Percentiles rank a stretch among this genome's conserved stretches.
phyloP scores from a whole-genome alignment of 169 alveolate species.

The Plasmodium gaboni region DNA sequence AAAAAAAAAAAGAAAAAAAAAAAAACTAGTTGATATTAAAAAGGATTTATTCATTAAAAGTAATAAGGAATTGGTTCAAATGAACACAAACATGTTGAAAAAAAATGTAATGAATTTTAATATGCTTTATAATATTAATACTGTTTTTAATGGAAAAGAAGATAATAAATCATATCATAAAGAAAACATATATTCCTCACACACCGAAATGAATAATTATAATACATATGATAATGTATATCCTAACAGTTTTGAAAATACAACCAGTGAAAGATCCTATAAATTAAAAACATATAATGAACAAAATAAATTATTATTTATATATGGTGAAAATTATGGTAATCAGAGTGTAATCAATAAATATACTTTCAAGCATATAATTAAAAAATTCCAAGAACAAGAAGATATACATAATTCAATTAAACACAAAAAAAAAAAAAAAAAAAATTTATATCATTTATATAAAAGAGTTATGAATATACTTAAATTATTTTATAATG shows the following conservation, averaged over 20 bases:
- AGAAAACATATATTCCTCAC: not conserved
- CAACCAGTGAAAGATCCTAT: not conserved
- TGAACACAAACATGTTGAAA: constrained; percentile 12
- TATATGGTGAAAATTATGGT: constrained; percentile 65
- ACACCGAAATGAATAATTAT: not conserved
- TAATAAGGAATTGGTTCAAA: constrained; percentile 28
- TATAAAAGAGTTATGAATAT: constrained; percentile 61
- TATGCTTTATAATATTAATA: constrained; percentile 20
- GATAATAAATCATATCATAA: not conserved
- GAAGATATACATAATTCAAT: too few species aligned
- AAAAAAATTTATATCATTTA: constrained; percentile 22
- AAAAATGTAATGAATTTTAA: constrained; percentile 18
- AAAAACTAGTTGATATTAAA: constrained; percentile 9
- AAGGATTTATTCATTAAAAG: constrained; percentile 34
- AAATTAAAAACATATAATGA: not conserved
- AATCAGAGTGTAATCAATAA: constrained; percentile 40
- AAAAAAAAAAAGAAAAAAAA: constrained; percentile 14
- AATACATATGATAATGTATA: not conserved
- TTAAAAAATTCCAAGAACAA: constrained; percentile 7
- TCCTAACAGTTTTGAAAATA: constrained; percentile 3
- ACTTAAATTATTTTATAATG: constrained; percentile 65
- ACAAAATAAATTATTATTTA: constrained; percentile 47
- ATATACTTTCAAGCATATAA: constrained; percentile 50
- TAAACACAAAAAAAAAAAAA: not conserved
- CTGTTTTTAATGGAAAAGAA: not conserved